Conservation (phyloP, 441 rosid species). For the Gossypium armourianum region DNA sequence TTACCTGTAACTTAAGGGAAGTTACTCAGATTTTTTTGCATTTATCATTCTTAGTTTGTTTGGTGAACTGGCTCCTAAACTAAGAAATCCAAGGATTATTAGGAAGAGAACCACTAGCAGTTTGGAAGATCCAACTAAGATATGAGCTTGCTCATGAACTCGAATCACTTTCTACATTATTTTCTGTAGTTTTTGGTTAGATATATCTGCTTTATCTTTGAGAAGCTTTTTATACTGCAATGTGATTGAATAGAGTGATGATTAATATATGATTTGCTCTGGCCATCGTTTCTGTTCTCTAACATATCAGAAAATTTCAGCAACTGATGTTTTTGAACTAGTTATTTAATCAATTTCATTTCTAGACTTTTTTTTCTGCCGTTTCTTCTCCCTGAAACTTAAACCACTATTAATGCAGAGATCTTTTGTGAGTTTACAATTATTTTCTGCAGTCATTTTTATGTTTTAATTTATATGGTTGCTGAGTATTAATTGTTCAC, state of each 20-base stretch:
- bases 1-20: not conserved
- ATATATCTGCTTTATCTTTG: not conserved
- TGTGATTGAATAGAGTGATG: not conserved
- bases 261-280: not conserved
- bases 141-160: not conserved
- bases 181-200: not conserved
- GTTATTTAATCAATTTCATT: not conserved
- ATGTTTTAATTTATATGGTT: not conserved
- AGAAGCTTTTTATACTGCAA: not conserved
- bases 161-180: not conserved
- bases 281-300: not conserved
- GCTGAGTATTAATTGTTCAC: not conserved
- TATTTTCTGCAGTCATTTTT: not conserved
- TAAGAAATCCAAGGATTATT: not conserved
- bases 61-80: not conserved
- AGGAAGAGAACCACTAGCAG: not conserved
- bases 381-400: not conserved
- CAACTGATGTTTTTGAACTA: not conserved
- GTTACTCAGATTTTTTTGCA: not conserved
- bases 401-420: not conserved
- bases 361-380: not conserved
- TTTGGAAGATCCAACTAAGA: not conserved
- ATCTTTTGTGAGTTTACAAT: not conserved
- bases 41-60: slow-evolving; percentile 2
- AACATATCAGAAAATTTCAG: not conserved